A percentile compares a stretch with the other conserved stretches of the same genome.
Evolutionary conservation across 164 flowering plant genomes (phyloP).

Genomic region (Echeveria elegans): DNA sequence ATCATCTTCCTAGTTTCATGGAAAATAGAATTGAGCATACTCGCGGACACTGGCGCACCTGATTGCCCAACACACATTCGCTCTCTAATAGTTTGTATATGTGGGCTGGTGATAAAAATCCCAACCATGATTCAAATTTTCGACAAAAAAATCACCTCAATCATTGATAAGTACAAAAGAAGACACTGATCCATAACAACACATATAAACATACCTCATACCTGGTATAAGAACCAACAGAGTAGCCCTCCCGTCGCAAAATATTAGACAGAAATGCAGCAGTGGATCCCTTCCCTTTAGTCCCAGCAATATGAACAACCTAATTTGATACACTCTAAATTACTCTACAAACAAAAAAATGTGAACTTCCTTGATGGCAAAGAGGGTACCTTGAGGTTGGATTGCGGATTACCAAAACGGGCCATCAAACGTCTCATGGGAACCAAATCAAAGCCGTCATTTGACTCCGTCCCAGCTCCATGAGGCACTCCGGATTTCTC

Average conservation of each 20-base stretch:
- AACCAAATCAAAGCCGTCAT: conserved; percentile 77
- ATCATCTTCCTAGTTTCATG: conserved; percentile 33
- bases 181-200: neutral
- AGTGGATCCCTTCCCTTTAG: conserved; percentile 99
- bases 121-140: neutral
- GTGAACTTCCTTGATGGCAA: neutral
- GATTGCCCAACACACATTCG: conserved; percentile 59
- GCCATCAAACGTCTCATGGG: conserved; percentile 73
- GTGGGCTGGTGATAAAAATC: conserved; percentile 54
- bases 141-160: neutral
- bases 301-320: conserved; percentile 94
- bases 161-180: neutral
- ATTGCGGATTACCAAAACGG: conserved; percentile 71
- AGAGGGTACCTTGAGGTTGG: conserved; percentile 54
- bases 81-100: conserved; percentile 73
- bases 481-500: conserved; percentile 81
- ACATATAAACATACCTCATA: conserved; percentile 12
- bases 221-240: conserved; percentile 95
- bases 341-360: conserved; percentile 2
- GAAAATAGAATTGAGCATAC: conserved; percentile 42
- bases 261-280: conserved; percentile 80
- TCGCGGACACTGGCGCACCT: conserved; percentile 54
- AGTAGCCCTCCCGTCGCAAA: conserved; percentile 70
- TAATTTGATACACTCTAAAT: no score
- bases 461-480: conserved; percentile 85